Evolutionary conservation across 352 stramenopile genomes (phyloP).

Genomic region (Globisporangium nodosum): DNA sequence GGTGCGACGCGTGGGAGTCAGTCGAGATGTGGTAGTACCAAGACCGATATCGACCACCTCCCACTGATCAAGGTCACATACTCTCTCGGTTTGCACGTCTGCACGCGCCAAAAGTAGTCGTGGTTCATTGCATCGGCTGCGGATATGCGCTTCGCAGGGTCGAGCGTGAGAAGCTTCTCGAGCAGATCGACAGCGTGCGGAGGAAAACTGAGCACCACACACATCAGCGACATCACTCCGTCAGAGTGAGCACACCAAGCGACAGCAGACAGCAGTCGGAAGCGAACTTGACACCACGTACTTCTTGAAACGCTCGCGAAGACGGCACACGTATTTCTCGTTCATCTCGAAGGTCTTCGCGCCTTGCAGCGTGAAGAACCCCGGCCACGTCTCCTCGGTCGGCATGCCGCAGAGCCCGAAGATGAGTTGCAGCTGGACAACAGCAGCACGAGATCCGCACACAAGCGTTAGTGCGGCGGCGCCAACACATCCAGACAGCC

Average conservation of each 20-base stretch:
- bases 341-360: slow-evolving; percentile 65
- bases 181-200: slow-evolving; percentile 87
- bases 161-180: slow-evolving; percentile 92
- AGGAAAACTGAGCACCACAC: slow-evolving; percentile 41
- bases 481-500: too few species aligned
- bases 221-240: background rate
- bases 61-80: slow-evolving; percentile 22
- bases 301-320: slow-evolving; percentile 81
- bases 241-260: too few species aligned
- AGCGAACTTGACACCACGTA: slow-evolving; percentile 15
- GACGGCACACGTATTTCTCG: slow-evolving; percentile 67
- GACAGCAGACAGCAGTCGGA: background rate
- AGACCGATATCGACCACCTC: background rate
- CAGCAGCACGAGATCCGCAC: background rate
- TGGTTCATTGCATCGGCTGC: slow-evolving; percentile 94
- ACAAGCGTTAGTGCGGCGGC: too few species aligned
- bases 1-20: background rate
- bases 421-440: slow-evolving; percentile 67
- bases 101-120: slow-evolving; percentile 94
- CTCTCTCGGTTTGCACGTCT: slow-evolving; percentile 81
- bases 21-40: too few species aligned
- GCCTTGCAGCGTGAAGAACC: slow-evolving; percentile 68
- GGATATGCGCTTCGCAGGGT: slow-evolving; percentile 92
- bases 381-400: slow-evolving; percentile 76
- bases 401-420: slow-evolving; percentile 75